A percentile compares a stretch with the other conserved stretches of the same genome.
phyloP scores from a whole-genome alignment of 331 rosid species.

The Malus hybrid region DNA sequence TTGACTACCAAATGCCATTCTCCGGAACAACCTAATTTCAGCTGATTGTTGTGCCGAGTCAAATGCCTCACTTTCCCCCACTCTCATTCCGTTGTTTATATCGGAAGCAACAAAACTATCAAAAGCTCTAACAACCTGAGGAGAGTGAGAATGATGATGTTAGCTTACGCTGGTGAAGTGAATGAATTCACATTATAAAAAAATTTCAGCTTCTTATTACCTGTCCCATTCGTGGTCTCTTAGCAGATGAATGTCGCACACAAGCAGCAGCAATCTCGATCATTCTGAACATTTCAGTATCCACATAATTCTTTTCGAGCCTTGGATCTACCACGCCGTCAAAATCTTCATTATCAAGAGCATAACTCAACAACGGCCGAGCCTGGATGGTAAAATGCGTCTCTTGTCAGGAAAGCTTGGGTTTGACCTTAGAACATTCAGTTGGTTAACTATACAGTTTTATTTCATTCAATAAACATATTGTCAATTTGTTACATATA shows the following conservation, averaged over 20 bases:
- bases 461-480: neutral
- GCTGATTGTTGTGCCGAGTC: conserved; percentile 66
- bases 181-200: neutral
- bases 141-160: conserved; percentile 19
- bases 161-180: neutral
- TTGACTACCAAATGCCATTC: conserved; percentile 80
- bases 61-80: conserved; percentile 67
- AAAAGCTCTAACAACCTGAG: conserved; percentile 85
- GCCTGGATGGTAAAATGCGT: conserved; percentile 49
- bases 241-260: conserved; percentile 68
- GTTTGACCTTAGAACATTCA: conserved; percentile 3
- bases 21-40: conserved; percentile 56
- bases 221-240: conserved; percentile 95
- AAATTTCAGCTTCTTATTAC: conserved; percentile 31
- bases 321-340: conserved; percentile 54
- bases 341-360: conserved; percentile 55
- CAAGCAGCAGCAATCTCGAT: conserved; percentile 81
- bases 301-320: conserved; percentile 58
- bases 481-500: neutral
- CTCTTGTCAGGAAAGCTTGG: conserved; percentile 18
- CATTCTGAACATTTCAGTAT: conserved; percentile 66
- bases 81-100: conserved; percentile 77
- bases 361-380: conserved; percentile 64
- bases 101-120: conserved; percentile 60
- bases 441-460: neutral